A percentile compares a stretch with the other conserved stretches of the same genome.
Conservation (phyloP, 1,284 basidiomycete species). For the Sanguinoderma infundibulare region DNA sequence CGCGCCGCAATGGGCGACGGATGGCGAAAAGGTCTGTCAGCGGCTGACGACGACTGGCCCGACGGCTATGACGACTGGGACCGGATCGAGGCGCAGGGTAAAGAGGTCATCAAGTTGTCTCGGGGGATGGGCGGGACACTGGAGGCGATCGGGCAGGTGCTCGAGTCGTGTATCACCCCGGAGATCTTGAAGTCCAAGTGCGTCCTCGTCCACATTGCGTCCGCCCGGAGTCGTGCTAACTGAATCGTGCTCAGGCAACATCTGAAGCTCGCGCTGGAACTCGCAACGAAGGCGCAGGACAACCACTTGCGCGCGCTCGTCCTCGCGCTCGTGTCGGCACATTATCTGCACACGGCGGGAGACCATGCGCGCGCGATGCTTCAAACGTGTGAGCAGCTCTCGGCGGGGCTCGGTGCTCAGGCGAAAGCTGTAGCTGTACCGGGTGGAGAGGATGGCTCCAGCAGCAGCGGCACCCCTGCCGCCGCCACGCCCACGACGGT, state of each 20-base stretch:
- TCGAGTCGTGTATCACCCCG: slow-evolving; percentile 54
- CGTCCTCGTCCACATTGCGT: too few species aligned
- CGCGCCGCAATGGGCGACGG: slow-evolving; percentile 16
- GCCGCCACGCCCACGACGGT: slow-evolving; percentile 5
- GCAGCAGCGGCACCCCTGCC: not conserved
- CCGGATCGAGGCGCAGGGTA: slow-evolving; percentile 31
- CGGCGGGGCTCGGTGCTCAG: slow-evolving; percentile 68
- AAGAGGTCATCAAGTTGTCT: slow-evolving; percentile 44
- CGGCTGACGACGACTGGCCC: slow-evolving; percentile 20
- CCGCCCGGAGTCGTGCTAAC: too few species aligned
- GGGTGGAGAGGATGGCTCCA: not conserved
- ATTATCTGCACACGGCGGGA: slow-evolving; percentile 70
- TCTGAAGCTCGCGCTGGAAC: slow-evolving; percentile 60
- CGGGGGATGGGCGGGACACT: slow-evolving; percentile 59
- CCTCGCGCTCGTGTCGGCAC: slow-evolving; percentile 65
- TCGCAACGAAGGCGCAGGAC: slow-evolving; percentile 61
- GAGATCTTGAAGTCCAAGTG: slow-evolving; percentile 68
- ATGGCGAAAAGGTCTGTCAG: slow-evolving; percentile 19
- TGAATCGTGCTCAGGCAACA: too few species aligned
- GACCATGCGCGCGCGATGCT: slow-evolving; percentile 71
- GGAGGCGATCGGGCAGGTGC: slow-evolving; percentile 55
- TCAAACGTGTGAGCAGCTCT: slow-evolving; percentile 66
- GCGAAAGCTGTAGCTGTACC: slow-evolving; percentile 16
- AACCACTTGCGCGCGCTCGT: slow-evolving; percentile 74
- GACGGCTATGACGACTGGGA: slow-evolving; percentile 26